A percentile compares a stretch with the other conserved stretches of the same genome.
Conservation (phyloP, 805 yeast genomes). For the Isabelozyma pseudorhagii region DNA sequence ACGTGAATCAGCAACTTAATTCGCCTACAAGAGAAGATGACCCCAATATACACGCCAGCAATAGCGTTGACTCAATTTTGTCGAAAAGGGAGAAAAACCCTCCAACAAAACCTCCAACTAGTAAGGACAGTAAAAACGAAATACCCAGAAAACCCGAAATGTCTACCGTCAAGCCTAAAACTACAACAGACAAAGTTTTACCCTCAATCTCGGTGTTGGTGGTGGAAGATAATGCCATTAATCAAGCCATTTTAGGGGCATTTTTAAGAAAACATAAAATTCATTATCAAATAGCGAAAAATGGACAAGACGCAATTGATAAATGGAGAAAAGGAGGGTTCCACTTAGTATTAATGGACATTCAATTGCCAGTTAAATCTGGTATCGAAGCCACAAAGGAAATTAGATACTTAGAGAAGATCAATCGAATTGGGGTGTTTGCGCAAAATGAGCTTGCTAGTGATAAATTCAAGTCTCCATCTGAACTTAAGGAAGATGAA, state of each 20-base stretch:
- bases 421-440: constrained; percentile 74
- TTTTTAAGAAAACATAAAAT: constrained; percentile 83
- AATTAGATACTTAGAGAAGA: constrained; percentile 77
- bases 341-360: constrained; percentile 94
- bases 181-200: constrained; percentile 58
- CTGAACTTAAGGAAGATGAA: constrained; percentile 42
- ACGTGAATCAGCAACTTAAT: constrained; percentile 3
- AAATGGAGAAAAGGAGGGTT: constrained; percentile 94
- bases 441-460: constrained; percentile 35
- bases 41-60: not conserved
- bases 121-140: not conserved
- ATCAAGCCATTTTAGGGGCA: constrained; percentile 86
- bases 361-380: constrained; percentile 92
- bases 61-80: not conserved
- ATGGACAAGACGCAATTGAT: constrained; percentile 93
- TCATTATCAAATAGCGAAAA: constrained; percentile 80
- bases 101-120: not conserved
- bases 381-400: constrained; percentile 95
- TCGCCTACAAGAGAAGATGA: constrained; percentile 6
- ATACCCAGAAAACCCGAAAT: constrained; percentile 6
- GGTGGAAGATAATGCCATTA: constrained; percentile 94
- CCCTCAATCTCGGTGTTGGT: constrained; percentile 89
- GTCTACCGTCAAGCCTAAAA: constrained; percentile 1
- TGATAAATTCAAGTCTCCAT: constrained; percentile 8
- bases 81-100: not conserved